Evolutionary conservation across 768 basidiomycete genomes (phyloP).

Genomic region (Strobilomyces confusus): DNA sequence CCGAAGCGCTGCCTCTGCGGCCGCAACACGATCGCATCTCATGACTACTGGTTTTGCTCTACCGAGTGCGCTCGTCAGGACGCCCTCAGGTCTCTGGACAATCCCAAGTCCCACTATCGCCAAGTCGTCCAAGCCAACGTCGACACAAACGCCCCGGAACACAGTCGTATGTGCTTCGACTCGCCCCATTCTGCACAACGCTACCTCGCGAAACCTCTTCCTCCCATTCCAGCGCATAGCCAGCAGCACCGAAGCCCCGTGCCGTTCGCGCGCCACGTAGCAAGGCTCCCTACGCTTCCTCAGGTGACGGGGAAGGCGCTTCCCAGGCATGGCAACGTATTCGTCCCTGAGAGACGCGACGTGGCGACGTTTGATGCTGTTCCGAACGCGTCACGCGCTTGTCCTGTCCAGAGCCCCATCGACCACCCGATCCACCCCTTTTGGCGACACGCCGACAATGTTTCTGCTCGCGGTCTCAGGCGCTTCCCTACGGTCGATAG

Average conservation of each 20-base stretch:
- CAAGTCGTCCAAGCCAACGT: slow-evolving; percentile 15
- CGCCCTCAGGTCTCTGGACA: slow-evolving; percentile 23
- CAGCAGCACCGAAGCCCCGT: background rate
- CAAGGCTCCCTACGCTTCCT: slow-evolving; percentile 16
- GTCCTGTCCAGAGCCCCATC: too few relatives aligned
- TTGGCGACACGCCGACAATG: too few relatives aligned
- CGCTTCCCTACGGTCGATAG: slow-evolving; percentile 3
- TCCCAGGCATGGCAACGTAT: background rate
- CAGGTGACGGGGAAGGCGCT: slow-evolving; percentile 15
- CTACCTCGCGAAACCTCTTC: background rate
- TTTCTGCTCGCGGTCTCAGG: slow-evolving; percentile 8
- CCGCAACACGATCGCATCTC: slow-evolving; percentile 15
- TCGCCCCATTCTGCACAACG: background rate
- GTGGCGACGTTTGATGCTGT: background rate
- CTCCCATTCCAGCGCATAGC: background rate
- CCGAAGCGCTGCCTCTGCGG: slow-evolving; percentile 27
- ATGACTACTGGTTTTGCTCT: slow-evolving; percentile 30
- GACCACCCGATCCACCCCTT: too few relatives aligned
- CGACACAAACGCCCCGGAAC: slow-evolving; percentile 1
- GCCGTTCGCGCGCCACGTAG: background rate
- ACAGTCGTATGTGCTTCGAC: slow-evolving; percentile 9
- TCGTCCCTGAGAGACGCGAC: background rate
- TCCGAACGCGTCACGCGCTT: background rate
- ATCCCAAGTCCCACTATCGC: slow-evolving; percentile 25
- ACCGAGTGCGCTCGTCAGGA: slow-evolving; percentile 25